Conservation (phyloP, 345 rosid species). For the Streptanthus diversifolius region DNA sequence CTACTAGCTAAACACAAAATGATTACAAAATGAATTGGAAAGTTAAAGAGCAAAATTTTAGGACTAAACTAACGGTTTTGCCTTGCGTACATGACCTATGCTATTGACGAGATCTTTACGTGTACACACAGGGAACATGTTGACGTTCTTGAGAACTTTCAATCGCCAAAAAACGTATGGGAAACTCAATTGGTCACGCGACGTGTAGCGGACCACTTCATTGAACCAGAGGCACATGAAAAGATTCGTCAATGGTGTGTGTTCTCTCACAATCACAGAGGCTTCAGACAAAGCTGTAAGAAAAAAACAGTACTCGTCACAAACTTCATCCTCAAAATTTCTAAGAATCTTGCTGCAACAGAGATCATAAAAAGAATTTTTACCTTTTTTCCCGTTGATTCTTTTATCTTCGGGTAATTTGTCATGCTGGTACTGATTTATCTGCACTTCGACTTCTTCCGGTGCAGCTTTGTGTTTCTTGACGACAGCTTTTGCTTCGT, state of each 20-base stretch:
- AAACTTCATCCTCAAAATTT: not conserved
- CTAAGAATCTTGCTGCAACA: not conserved
- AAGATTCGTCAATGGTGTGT: constrained; percentile 62
- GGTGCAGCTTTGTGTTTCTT: constrained; percentile 87
- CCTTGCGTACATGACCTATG: constrained; percentile 85
- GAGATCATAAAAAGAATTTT: not conserved
- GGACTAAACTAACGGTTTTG: constrained; percentile 55
- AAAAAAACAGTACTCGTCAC: not conserved
- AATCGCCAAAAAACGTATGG: constrained; percentile 89
- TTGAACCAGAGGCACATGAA: constrained; percentile 98
- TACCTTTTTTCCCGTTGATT: constrained; percentile 82
- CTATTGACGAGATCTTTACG: constrained; percentile 93
- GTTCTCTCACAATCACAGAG: constrained; percentile 86
- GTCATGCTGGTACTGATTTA: constrained; percentile 63
- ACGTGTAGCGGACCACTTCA: constrained; percentile 88
- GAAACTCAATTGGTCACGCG: constrained; percentile 92
- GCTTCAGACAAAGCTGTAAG: constrained; percentile 78
- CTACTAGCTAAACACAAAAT: not conserved
- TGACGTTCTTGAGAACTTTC: constrained; percentile 60
- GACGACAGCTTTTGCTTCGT: constrained; percentile 88
- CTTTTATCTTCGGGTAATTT: constrained; percentile 77
- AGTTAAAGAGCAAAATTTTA: not conserved
- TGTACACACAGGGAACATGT: constrained; percentile 83
- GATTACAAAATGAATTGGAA: not conserved
- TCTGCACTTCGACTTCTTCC: constrained; percentile 80